phyloP scores from a whole-genome alignment of 441 rosid genomes.

The Populus hybrid region DNA sequence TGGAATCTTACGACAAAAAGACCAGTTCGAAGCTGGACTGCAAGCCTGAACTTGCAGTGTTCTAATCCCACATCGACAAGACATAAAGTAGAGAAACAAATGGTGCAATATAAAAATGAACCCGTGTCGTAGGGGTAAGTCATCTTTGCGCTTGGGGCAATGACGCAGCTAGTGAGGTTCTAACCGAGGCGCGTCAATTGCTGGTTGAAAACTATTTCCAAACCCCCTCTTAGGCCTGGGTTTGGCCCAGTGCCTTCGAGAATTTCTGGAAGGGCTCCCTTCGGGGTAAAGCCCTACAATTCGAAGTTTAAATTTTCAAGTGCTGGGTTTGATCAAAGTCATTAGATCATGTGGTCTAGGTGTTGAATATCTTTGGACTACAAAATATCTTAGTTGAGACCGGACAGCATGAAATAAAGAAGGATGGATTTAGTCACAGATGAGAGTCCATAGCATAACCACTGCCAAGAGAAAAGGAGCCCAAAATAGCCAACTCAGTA shows the following conservation, averaged over 20 bases:
- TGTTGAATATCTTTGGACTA: too few species aligned
- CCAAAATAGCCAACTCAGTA: too few species aligned
- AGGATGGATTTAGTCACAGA: too few species aligned
- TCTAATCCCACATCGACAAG: not conserved
- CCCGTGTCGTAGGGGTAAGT: accelerated
- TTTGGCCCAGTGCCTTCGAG: conserved; percentile 40
- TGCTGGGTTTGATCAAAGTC: too few species aligned
- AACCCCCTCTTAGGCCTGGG: conserved; percentile 72
- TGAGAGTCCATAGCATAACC: too few species aligned
- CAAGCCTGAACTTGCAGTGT: not conserved
- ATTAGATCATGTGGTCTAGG: too few species aligned
- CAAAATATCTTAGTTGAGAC: too few species aligned
- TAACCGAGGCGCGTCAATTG: conserved; percentile 97
- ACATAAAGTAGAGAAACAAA: not conserved
- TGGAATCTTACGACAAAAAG: too few species aligned
- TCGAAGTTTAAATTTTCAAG: not conserved
- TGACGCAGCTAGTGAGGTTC: conserved; percentile 88
- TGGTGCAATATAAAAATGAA: not conserved
- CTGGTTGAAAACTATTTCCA: conserved; percentile 99
- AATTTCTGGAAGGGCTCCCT: conserved; percentile 67
- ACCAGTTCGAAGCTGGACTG: too few species aligned
- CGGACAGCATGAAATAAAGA: too few species aligned
- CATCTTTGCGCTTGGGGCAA: conserved; percentile 93
- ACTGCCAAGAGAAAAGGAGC: too few species aligned
- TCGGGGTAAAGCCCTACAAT: conserved; percentile 43